These are phyloP conservation scores for Suillus discolor DNA, from an alignment of 768 basidiomycete genomes.

Conservation along the genomic window DNA sequence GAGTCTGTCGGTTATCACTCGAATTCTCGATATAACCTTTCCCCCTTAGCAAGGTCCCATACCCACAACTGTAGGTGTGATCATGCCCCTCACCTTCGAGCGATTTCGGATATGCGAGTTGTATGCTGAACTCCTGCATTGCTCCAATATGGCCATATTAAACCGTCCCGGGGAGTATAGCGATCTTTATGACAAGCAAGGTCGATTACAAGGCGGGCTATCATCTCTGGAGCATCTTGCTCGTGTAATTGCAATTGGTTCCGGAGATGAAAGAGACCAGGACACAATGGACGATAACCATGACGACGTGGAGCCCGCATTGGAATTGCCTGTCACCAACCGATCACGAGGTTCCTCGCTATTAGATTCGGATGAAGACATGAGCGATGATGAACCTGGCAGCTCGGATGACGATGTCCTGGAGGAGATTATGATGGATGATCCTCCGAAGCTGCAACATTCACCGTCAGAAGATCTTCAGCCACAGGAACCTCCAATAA, in stretches of 20 bases:
- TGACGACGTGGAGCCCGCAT: constrained; percentile 60
- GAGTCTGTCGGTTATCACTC: constrained; percentile 29
- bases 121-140: constrained; percentile 95
- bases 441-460: constrained; percentile 43
- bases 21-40: constrained; percentile 17
- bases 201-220: constrained; percentile 86
- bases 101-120: constrained; percentile 96
- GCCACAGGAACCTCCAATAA: constrained; percentile 34
- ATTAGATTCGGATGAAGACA: constrained; percentile 76
- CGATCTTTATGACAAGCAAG: constrained; percentile 77
- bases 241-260: constrained; percentile 72
- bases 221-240: constrained; percentile 85
- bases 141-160: constrained; percentile 96
- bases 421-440: constrained; percentile 82
- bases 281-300: constrained; percentile 61
- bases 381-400: constrained; percentile 70
- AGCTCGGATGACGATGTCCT: constrained; percentile 80
- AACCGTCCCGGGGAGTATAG: constrained; percentile 76
- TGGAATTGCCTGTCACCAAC: constrained; percentile 68
- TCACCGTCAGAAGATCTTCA: constrained; percentile 32
- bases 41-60: constrained; percentile 60
- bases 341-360: constrained; percentile 52
- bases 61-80: constrained; percentile 70
- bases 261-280: constrained; percentile 53
- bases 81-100: constrained; percentile 88